Conservation (phyloP, 2,329 filamentous ascomycete species). For the Diaporthe eres region DNA sequence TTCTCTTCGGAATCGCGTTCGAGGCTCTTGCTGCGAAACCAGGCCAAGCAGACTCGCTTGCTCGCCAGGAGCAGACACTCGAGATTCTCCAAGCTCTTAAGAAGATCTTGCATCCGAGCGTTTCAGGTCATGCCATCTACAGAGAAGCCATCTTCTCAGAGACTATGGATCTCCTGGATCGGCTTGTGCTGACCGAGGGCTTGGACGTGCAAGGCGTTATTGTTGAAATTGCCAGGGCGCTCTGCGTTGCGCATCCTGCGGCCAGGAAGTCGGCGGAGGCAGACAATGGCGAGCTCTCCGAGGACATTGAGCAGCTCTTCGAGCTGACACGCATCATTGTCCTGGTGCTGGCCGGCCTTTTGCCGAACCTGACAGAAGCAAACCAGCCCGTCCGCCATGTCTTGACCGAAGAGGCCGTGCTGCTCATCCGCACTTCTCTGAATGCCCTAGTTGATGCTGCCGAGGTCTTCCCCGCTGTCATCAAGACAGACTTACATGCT, state of each 20-base stretch:
- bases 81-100: slow-evolving; percentile 92
- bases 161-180: slow-evolving; percentile 95
- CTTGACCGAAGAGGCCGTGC: slow-evolving; percentile 88
- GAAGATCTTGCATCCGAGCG: slow-evolving; percentile 94
- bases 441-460: slow-evolving; percentile 94
- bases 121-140: slow-evolving; percentile 97
- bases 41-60: slow-evolving; percentile 74
- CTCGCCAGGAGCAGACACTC: slow-evolving; percentile 80
- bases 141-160: slow-evolving; percentile 96
- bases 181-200: slow-evolving; percentile 91
- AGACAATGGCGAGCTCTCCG: slow-evolving; percentile 85
- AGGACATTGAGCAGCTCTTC: slow-evolving; percentile 98
- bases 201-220: slow-evolving; percentile 92
- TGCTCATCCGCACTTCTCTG: slow-evolving; percentile 83
- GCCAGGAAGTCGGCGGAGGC: slow-evolving; percentile 77
- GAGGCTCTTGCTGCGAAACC: slow-evolving; percentile 92
- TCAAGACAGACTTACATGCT: slow-evolving; percentile 95
- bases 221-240: slow-evolving; percentile 90
- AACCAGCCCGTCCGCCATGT: slow-evolving; percentile 78
- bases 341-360: slow-evolving; percentile 86
- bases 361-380: slow-evolving; percentile 84
- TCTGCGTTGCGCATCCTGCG: slow-evolving; percentile 93
- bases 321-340: slow-evolving; percentile 97
- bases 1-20: slow-evolving; percentile 95
- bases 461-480: slow-evolving; percentile 95